These are phyloP conservation scores for Fusarium mundagurra DNA, from an alignment of 2,329 filamentous ascomycete genomes.

Conservation along the genomic window DNA sequence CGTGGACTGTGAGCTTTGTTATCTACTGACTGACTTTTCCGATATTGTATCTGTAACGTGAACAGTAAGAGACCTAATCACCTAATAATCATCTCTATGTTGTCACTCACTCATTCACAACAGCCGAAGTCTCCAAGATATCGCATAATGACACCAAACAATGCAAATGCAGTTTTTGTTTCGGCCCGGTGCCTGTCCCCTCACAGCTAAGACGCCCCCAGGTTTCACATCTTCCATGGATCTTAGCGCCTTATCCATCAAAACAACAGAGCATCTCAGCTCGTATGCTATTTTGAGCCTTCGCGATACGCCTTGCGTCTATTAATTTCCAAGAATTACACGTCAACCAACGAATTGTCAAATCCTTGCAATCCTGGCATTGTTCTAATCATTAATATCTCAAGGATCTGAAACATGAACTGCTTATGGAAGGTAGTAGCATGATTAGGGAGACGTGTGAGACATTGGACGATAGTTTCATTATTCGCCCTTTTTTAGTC, in stretches of 20 bases:
- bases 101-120: neutral
- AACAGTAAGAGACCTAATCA: neutral
- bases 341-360: neutral
- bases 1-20: neutral
- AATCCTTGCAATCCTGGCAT: neutral
- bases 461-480: neutral
- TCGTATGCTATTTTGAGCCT: conserved; percentile 27
- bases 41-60: conserved; percentile 2
- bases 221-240: conserved; percentile 38
- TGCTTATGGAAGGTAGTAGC: neutral
- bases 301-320: conserved; percentile 23
- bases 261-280: conserved; percentile 5
- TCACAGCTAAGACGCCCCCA: conserved; percentile 30
- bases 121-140: neutral
- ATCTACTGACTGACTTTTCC: neutral
- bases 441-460: neutral
- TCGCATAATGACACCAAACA: neutral
- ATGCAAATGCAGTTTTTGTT: conserved; percentile 2
- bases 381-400: neutral
- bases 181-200: conserved; percentile 21
- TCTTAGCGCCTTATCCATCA: conserved; percentile 20
- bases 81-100: neutral
- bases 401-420: neutral
- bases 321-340: neutral
- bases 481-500: neutral